Percentiles rank a stretch among this genome's conserved stretches.
phyloP scores from a whole-genome alignment of 768 basidiomycete genomes.

The Pulveroboletus sp. region DNA sequence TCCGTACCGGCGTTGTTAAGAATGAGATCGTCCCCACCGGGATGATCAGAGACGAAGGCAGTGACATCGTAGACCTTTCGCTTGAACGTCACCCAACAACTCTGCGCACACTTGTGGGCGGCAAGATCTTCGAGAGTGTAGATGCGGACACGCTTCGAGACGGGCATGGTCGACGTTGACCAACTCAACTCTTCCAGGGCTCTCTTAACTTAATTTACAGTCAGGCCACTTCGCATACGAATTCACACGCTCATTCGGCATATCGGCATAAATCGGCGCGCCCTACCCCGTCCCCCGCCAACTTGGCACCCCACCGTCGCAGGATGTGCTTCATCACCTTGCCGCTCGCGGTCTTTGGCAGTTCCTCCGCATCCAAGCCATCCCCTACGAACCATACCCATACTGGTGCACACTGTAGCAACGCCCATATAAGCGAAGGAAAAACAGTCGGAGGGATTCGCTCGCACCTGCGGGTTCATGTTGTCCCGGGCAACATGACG shows the following conservation, averaged over 20 bases:
- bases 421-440: constrained; percentile 2
- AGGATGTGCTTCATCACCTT: constrained; percentile 83
- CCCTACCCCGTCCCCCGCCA: constrained; percentile 46
- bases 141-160: constrained; percentile 59
- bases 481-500: constrained; percentile 45
- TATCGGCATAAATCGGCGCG: not conserved
- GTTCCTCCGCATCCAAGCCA: constrained; percentile 48
- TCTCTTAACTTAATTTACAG: not conserved
- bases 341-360: constrained; percentile 84
- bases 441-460: not conserved
- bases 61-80: constrained; percentile 92
- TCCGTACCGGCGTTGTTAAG: constrained; percentile 81
- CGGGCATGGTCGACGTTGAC: constrained; percentile 43
- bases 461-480: constrained; percentile 77
- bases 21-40: constrained; percentile 92
- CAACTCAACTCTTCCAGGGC: too few relatives aligned
- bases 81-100: constrained; percentile 78
- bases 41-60: constrained; percentile 79
- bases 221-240: constrained; percentile 9
- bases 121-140: constrained; percentile 73
- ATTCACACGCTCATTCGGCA: constrained; percentile 16
- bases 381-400: constrained; percentile 85
- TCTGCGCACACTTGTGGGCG: constrained; percentile 50
- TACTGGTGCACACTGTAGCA: constrained; percentile 60
- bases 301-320: constrained; percentile 58